Evolutionary conservation across 805 yeast genomes (phyloP), one percentile per base, ranked within the genome.

Genomic region (Teunomyces gatunensis): DNA sequence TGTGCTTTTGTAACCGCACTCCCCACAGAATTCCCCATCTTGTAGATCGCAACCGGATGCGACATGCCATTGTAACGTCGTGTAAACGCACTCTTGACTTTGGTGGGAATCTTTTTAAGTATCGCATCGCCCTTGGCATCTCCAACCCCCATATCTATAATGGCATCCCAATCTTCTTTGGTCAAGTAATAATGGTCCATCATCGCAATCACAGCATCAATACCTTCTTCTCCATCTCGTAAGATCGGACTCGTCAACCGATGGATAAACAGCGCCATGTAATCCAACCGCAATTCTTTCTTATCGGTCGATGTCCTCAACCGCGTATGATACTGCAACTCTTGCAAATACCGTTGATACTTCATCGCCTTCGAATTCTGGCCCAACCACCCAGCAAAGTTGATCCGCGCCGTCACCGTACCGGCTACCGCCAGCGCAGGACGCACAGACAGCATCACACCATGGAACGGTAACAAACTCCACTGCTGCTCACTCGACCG

Each of bases 401-500:
- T 84, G 46, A 85, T 81, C 54, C 96, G 73, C 7, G 86, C 86
- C 1, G 77, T 67, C 42, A 85, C 65, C 43, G 77, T 78, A 6
- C 97, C 97, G 12, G 88, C 84, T 17, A 89, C 83, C 53, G 75
- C 78, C 29, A 81, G 81, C 0, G 89, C 77, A 1, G 98, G 99
- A 42, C 80, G 70, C 10, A 94, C 89, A 0, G 96, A 80, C 1
- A 97, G 91, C 75, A 87, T 73, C 3, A 89, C 77, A 0, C 90
- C 97, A 67, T 89, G 97, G 58, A 89, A 77, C 5, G 98, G 99
- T 74, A 94, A 78, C 50, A 92, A 74, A 51, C 94, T 82, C 98
- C 98, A 91, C 56, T 87, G 88, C 65, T 92, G 98, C 55, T 91
- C 96, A 35, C 92, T 80, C 39, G 96, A 86, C 60, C 96, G 87